These are phyloP conservation scores for Pholiota molesta DNA, from an alignment of 768 basidiomycete species.

Conservation along the genomic window DNA sequence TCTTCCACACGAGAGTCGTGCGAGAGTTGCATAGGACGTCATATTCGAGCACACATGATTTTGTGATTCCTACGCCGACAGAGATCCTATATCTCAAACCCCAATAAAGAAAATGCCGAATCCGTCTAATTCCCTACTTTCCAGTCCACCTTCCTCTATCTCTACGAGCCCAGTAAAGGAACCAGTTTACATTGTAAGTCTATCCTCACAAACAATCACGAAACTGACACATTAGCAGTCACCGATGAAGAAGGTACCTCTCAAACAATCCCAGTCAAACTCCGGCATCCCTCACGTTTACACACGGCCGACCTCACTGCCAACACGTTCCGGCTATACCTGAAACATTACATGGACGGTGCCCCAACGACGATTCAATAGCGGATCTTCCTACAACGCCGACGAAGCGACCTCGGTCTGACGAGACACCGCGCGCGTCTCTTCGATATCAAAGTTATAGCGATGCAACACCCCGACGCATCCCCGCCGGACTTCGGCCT, in stretches of 20 bases:
- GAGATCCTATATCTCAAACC: not conserved
- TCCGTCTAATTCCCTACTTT: not conserved
- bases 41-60: constrained; percentile 54
- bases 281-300: constrained; percentile 76
- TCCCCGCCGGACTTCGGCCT: constrained; percentile 7
- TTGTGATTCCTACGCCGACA: constrained; percentile 40
- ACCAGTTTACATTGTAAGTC: not conserved
- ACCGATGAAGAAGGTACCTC: constrained; percentile 24
- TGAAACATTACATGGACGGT: constrained; percentile 81
- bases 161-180: constrained; percentile 25
- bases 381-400: constrained; percentile 35
- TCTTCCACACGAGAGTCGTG: constrained; percentile 57
- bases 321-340: constrained; percentile 73
- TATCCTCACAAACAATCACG: not conserved
- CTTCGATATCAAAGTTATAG: constrained; percentile 14
- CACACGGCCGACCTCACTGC: constrained; percentile 68
- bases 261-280: constrained; percentile 41
- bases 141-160: constrained; percentile 21
- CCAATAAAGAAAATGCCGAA: not conserved
- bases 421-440: constrained; percentile 17
- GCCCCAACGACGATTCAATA: constrained; percentile 24
- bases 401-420: constrained; percentile 32
- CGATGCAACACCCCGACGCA: constrained; percentile 14
- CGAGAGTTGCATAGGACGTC: constrained; percentile 51
- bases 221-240: constrained; percentile 12